Evolutionary conservation across 192 early-diverging fungal species (phyloP), one percentile per base, ranked within the genome.

Genomic region (Coemansia sp.): DNA sequence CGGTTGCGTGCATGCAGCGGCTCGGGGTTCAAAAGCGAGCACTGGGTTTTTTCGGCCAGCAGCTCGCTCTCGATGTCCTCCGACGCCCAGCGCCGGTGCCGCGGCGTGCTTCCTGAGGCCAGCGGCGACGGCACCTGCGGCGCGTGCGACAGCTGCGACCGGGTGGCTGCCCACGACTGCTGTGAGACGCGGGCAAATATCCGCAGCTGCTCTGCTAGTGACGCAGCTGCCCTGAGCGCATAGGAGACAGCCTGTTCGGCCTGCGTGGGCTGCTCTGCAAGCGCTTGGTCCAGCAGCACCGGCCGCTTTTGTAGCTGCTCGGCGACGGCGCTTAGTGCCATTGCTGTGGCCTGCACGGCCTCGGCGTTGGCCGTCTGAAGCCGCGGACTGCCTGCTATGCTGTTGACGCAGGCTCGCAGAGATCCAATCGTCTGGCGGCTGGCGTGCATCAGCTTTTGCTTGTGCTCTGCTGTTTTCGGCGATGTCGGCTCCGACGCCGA

Each of bases 61-160:
- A 24, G 4, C 25, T 68, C 68, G 53, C 47, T 59, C 42, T 74
- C 71, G 22, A 80, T 52, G 25, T 80, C 71, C 39, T 74, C 68
- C 1, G 71, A 74, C 7, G 67, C 72, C 77, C 77, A 80, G 58
- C 77, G 71, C 19, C 77, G 68, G 52, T 72, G 75, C 9, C 49
- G 71, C 61, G 27, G 36, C 19, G 60, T n/a, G 39, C 59, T 68
- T 60, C 53, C 64, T 5, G 58, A 36, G 3, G 71, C 54, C 55
- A 74, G 62, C 50, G 78, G 72, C 50, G 78, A 74, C 8, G 65
- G 68, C 16, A 71, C 65, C 9, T 58, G 58, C 8, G 68, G 78
- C 51, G 54, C 46, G n/a, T 71, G 72, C 3, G 69, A 66, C 54
- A 71, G 63, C 34, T 61, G 69, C n/a, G 60, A 47, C 27, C 69